Conservation (phyloP, 768 basidiomycete species). For the Podaxis carcinomalis region DNA sequence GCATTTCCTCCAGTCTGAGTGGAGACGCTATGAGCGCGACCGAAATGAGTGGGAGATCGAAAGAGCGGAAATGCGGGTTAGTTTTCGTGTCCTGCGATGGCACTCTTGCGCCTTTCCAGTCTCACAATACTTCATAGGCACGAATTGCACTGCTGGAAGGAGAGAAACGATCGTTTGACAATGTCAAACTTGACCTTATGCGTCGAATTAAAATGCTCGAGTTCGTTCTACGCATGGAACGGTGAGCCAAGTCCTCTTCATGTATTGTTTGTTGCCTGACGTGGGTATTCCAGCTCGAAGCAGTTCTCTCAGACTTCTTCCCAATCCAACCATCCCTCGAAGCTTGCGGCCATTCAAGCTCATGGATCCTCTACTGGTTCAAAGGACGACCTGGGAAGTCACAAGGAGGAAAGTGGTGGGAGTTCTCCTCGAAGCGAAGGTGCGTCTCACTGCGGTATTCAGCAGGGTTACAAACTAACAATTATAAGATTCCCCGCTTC, state of each 20-base stretch:
- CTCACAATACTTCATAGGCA: conserved; percentile 48
- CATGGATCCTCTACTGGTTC: conserved; percentile 44
- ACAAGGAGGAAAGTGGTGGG: conserved; percentile 74
- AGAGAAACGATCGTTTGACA: conserved; percentile 95
- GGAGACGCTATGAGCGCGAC: conserved; percentile 96
- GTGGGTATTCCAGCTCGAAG: conserved; percentile 57
- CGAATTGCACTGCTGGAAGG: conserved; percentile 97
- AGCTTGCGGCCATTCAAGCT: conserved; percentile 59
- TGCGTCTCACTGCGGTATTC: conserved; percentile 24
- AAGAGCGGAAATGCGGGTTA: conserved; percentile 95
- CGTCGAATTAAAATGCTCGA: conserved; percentile 99
- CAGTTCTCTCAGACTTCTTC: conserved; percentile 63
- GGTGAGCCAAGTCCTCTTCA: conserved; percentile 48
- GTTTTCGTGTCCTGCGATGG: conserved; percentile 28
- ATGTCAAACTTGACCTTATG: conserved; percentile 92
- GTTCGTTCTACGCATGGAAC: conserved; percentile 93
- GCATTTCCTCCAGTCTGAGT: conserved; percentile 97
- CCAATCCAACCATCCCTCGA: conserved; percentile 59
- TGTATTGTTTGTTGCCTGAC: conserved; percentile 11
- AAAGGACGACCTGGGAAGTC: conserved; percentile 70
- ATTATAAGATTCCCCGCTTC: conserved; percentile 64
- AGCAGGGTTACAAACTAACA: neutral
- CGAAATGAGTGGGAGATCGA: conserved; percentile 99
- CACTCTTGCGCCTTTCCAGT: conserved; percentile 26
- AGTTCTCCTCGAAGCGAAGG: conserved; percentile 89